These are phyloP conservation scores for Trypethelium eluteriae DNA, from an alignment of 495 filamentous ascomycete species.

Conservation along the genomic window DNA sequence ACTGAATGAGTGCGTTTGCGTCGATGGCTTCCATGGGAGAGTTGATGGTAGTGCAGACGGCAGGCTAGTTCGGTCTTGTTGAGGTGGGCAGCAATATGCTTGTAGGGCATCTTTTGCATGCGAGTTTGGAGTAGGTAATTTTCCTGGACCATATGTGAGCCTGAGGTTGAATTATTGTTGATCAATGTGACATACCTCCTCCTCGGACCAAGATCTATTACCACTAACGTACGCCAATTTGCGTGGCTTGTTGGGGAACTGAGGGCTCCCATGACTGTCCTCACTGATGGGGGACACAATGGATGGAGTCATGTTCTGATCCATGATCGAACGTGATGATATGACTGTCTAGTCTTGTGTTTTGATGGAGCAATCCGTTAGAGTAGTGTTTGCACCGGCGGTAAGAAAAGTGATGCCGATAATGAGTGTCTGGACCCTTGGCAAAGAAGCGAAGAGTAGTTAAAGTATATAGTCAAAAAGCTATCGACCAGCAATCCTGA, in stretches of 20 bases:
- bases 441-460: slow-evolving; percentile 17
- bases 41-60: slow-evolving; percentile 75
- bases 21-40: slow-evolving; percentile 70
- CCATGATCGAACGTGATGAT: background rate
- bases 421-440: slow-evolving; percentile 15
- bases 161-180: slow-evolving; percentile 11
- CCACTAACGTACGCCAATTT: slow-evolving; percentile 32
- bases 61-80: slow-evolving; percentile 83
- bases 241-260: slow-evolving; percentile 14
- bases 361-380: background rate
- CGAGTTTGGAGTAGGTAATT: slow-evolving; percentile 77
- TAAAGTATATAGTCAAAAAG: slow-evolving; percentile 10
- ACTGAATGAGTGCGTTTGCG: slow-evolving; percentile 59
- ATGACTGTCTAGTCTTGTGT: background rate
- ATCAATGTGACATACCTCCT: slow-evolving; percentile 25
- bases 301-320: slow-evolving; percentile 6
- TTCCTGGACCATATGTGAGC: slow-evolving; percentile 45
- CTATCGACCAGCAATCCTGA: slow-evolving; percentile 33
- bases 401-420: slow-evolving; percentile 25
- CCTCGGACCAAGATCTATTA: slow-evolving; percentile 35
- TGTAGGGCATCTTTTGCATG: slow-evolving; percentile 80
- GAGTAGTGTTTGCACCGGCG: background rate
- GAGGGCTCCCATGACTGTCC: slow-evolving; percentile 18
- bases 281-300: slow-evolving; percentile 27
- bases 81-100: slow-evolving; percentile 74